A percentile compares a stretch with the other conserved stretches of the same genome.
Conservation (phyloP, 768 basidiomycete genomes). For the Amylocystis lapponica region DNA sequence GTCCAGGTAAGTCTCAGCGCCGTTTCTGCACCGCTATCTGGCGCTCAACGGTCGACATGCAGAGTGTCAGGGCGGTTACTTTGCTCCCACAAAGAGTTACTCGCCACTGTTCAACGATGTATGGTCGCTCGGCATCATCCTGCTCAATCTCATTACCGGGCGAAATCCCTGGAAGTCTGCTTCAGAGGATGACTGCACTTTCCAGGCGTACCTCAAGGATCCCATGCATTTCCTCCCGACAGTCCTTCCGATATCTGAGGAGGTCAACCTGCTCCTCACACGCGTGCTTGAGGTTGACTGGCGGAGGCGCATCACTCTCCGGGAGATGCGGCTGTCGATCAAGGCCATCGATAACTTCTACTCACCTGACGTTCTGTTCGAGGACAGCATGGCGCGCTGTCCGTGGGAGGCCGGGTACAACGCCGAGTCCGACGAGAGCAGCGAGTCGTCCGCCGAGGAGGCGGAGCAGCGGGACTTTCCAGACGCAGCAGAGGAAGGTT, state of each 20-base stretch:
- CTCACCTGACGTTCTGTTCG: slow-evolving; percentile 68
- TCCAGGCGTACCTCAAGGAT: slow-evolving; percentile 78
- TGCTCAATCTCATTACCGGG: slow-evolving; percentile 91
- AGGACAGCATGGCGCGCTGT: slow-evolving; percentile 75
- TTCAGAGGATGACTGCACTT: slow-evolving; percentile 75
- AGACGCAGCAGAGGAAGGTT: slow-evolving; percentile 11
- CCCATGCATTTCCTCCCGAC: slow-evolving; percentile 75
- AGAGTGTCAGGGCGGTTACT: slow-evolving; percentile 86
- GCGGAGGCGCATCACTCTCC: slow-evolving; percentile 28
- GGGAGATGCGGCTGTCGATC: slow-evolving; percentile 52
- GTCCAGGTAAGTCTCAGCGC: slow-evolving; percentile 59
- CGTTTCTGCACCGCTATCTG: slow-evolving; percentile 7
- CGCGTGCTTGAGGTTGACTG: slow-evolving; percentile 30
- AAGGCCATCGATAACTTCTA: slow-evolving; percentile 61
- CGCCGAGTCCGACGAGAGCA: slow-evolving; percentile 36
- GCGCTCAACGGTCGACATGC: slow-evolving; percentile 19
- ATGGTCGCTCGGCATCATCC: slow-evolving; percentile 95
- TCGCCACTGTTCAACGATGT: slow-evolving; percentile 88
- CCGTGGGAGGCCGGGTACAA: slow-evolving; percentile 73
- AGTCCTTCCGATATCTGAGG: slow-evolving; percentile 32
- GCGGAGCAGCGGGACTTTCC: slow-evolving; percentile 24
- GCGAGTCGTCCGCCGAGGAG: slow-evolving; percentile 51
- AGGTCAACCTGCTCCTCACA: slow-evolving; percentile 29
- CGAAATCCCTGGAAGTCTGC: slow-evolving; percentile 97
- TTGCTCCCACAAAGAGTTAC: slow-evolving; percentile 63